Conservation (phyloP, 139 green algal species). For the Picochlorum sp. region DNA sequence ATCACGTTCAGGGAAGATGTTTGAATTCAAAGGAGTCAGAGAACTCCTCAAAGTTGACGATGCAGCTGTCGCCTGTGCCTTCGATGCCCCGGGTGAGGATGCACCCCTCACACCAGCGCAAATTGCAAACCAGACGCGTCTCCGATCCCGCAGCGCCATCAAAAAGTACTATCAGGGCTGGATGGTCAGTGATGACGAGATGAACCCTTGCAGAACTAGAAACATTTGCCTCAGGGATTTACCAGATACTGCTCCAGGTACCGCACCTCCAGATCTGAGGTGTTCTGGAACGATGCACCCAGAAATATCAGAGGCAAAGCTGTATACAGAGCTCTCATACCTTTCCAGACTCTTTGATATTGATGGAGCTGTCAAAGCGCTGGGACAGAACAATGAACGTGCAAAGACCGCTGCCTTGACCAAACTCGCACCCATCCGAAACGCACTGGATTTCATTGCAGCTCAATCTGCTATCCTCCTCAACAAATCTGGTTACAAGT, state of each 20-base stretch:
- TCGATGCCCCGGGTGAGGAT: slow-evolving; percentile 21
- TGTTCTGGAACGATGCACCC: slow-evolving; percentile 29
- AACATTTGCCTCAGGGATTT: slow-evolving; percentile 35
- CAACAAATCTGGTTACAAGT: slow-evolving; percentile 49
- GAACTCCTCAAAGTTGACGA: slow-evolving; percentile 20
- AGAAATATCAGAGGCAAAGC: slow-evolving; percentile 33
- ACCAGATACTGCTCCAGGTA: not conserved
- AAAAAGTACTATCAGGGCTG: slow-evolving; percentile 54
- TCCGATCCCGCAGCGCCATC: slow-evolving; percentile 31
- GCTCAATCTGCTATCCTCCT: slow-evolving; percentile 33
- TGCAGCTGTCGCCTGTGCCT: slow-evolving; percentile 17
- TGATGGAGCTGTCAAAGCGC: slow-evolving; percentile 28
- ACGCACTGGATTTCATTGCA: slow-evolving; percentile 35
- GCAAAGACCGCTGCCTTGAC: slow-evolving; percentile 13
- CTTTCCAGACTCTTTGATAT: slow-evolving; percentile 51
- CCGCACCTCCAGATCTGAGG: slow-evolving; percentile 16
- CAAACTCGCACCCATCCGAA: slow-evolving; percentile 16
- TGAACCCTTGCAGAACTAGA: slow-evolving; percentile 34
- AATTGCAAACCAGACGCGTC: slow-evolving; percentile 66
- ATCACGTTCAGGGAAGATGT: slow-evolving; percentile 10
- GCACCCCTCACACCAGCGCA: slow-evolving; percentile 30
- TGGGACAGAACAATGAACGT: slow-evolving; percentile 20
- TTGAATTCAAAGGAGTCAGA: slow-evolving; percentile 42
- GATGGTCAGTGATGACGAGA: slow-evolving; percentile 62
- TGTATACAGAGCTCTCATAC: slow-evolving; percentile 64